Evolutionary conservation across 139 green algal genomes (phyloP).

Genomic region (Picochlorum sp.): DNA sequence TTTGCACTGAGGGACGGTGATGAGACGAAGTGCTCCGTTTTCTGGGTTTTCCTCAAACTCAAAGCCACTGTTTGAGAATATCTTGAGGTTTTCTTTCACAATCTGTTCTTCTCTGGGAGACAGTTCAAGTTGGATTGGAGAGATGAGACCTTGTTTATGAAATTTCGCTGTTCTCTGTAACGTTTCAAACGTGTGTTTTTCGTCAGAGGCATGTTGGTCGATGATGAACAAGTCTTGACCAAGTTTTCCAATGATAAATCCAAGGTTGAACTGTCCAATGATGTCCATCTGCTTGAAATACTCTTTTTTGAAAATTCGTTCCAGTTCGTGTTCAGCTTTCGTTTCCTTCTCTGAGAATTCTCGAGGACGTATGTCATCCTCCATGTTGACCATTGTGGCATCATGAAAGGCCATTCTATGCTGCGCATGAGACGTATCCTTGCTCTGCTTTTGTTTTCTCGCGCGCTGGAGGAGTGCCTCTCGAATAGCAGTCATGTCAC

Average conservation of each 20-base stretch:
- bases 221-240: slow-evolving; percentile 90
- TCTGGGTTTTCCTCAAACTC: slow-evolving; percentile 62
- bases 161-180: slow-evolving; percentile 41
- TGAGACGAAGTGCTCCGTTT: slow-evolving; percentile 36
- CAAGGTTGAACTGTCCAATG: slow-evolving; percentile 95
- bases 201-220: slow-evolving; percentile 89
- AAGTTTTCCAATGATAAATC: slow-evolving; percentile 86
- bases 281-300: slow-evolving; percentile 70
- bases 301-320: slow-evolving; percentile 77
- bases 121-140: slow-evolving; percentile 44
- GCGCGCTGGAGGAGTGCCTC: no score
- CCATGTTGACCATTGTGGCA: no score
- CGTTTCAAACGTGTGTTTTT: slow-evolving; percentile 94
- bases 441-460: no score
- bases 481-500: no score
- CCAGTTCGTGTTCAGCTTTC: slow-evolving; percentile 53
- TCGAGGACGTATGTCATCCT: no score
- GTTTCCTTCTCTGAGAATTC: background rate
- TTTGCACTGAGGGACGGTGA: slow-evolving; percentile 56
- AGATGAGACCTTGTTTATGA: slow-evolving; percentile 77
- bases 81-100: slow-evolving; percentile 50
- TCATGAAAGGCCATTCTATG: no score
- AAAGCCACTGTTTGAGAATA: slow-evolving; percentile 84
- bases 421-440: no score
- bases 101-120: slow-evolving; percentile 44